These are phyloP conservation scores for Parascedosporium putredinis DNA, from an alignment of 2,329 filamentous ascomycete genomes.

Conservation along the genomic window DNA sequence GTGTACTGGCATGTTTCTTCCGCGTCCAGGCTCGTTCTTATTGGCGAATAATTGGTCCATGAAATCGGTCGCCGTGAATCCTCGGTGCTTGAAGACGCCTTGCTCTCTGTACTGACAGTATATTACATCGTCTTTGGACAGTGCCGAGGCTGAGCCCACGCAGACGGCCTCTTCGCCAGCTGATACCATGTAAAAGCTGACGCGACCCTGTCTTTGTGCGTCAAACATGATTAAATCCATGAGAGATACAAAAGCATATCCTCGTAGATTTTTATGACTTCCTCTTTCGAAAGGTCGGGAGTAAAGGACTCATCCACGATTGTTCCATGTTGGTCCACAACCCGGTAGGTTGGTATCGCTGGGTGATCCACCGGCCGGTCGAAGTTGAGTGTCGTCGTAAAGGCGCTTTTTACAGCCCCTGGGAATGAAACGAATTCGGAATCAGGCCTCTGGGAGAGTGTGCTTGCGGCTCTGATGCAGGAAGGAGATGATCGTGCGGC, in stretches of 20 bases:
- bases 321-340: constrained; percentile 78
- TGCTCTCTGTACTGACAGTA: constrained; percentile 94
- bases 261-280: constrained; percentile 49
- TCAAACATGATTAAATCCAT: constrained; percentile 99
- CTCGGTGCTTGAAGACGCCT: constrained; percentile 81
- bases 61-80: constrained; percentile 78
- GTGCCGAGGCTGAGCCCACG: constrained; percentile 74
- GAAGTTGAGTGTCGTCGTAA: constrained; percentile 72
- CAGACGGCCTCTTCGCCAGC: constrained; percentile 91
- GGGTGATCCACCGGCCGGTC: constrained; percentile 60
- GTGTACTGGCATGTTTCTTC: constrained; percentile 95
- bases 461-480: constrained; percentile 27
- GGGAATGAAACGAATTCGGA: constrained; percentile 63
- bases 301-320: constrained; percentile 65
- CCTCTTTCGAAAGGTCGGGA: constrained; percentile 57
- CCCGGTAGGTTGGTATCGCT: constrained; percentile 82
- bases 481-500: constrained; percentile 11
- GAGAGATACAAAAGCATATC: constrained; percentile 63
- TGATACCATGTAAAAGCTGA: constrained; percentile 96
- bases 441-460: constrained; percentile 45
- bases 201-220: constrained; percentile 83
- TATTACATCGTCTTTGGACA: constrained; percentile 76
- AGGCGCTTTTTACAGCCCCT: constrained; percentile 89
- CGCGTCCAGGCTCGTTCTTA: constrained; percentile 64
- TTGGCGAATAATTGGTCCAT: constrained; percentile 96